Conservation (phyloP, 495 filamentous ascomycete species). For the Penicillium paradoxum region DNA sequence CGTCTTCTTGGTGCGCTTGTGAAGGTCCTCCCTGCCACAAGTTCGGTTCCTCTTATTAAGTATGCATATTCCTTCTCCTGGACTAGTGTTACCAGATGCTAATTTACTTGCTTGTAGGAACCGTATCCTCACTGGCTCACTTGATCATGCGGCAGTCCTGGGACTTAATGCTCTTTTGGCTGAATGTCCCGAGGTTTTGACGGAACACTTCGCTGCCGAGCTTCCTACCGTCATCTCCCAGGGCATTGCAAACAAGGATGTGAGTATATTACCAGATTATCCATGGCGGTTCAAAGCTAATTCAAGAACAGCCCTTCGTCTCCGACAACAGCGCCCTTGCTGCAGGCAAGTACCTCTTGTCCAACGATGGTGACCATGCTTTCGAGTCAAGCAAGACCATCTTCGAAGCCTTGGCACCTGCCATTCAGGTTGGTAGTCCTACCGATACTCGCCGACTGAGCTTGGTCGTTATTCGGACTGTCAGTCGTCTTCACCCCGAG, state of each 20-base stretch:
- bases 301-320: slow-evolving; percentile 58
- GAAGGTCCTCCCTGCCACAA: slow-evolving; percentile 67
- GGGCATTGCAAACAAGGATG: slow-evolving; percentile 71
- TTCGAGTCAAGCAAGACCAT: slow-evolving; percentile 69
- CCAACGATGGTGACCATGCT: slow-evolving; percentile 43
- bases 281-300: slow-evolving; percentile 9
- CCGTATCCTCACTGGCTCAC: slow-evolving; percentile 67
- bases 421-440: slow-evolving; percentile 70
- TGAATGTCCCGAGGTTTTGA: slow-evolving; percentile 66
- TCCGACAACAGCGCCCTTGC: slow-evolving; percentile 88
- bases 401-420: slow-evolving; percentile 66
- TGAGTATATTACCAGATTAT: slow-evolving; percentile 33
- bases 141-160: slow-evolving; percentile 65
- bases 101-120: slow-evolving; percentile 36
- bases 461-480: slow-evolving; percentile 83
- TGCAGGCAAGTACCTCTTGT: slow-evolving; percentile 89
- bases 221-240: slow-evolving; percentile 70
- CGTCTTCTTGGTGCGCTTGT: slow-evolving; percentile 83
- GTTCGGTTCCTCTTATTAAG: slow-evolving; percentile 67
- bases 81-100: slow-evolving; percentile 1
- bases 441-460: slow-evolving; percentile 80
- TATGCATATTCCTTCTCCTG: slow-evolving; percentile 25
- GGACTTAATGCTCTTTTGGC: slow-evolving; percentile 83
- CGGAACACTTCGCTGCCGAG: slow-evolving; percentile 62
- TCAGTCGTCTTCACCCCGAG: slow-evolving; percentile 70